Percentiles rank a stretch among this genome's conserved stretches.
Evolutionary conservation across 2,329 filamentous ascomycete genomes (phyloP).

Genomic region (Microsporum audouinii): DNA sequence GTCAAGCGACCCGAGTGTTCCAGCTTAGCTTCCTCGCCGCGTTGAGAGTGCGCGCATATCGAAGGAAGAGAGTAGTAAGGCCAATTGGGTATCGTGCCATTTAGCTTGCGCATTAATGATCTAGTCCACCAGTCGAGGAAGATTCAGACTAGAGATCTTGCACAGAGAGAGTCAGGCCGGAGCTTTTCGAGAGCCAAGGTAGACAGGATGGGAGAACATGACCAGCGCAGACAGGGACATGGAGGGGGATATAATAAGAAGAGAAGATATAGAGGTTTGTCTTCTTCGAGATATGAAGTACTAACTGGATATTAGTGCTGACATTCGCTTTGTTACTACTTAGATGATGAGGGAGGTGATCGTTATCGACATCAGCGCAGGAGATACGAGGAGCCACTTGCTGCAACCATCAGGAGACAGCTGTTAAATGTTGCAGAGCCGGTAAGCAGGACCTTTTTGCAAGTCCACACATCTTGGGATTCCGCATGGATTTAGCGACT

Average conservation of each 20-base stretch:
- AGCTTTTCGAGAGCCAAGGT: neutral
- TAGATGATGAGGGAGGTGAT: conserved; percentile 69
- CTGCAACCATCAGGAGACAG: conserved; percentile 63
- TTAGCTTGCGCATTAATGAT: neutral
- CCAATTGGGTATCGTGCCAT: neutral
- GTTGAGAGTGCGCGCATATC: neutral
- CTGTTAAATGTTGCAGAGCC: conserved; percentile 73
- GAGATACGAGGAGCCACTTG: conserved; percentile 60
- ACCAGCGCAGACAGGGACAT: conserved; percentile 39
- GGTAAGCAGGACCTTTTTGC: conserved; percentile 20
- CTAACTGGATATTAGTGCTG: neutral
- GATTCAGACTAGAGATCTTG: neutral
- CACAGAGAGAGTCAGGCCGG: neutral
- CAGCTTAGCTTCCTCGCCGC: neutral
- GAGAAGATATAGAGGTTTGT: conserved; percentile 64
- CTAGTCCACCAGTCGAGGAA: neutral
- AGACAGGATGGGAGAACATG: conserved; percentile 42
- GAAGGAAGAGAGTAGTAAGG: neutral
- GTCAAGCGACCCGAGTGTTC: neutral
- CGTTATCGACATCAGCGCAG: conserved; percentile 57
- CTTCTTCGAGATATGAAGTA: neutral
- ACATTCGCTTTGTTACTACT: neutral
- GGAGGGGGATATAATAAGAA: conserved; percentile 54
- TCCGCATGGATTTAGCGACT: neutral
- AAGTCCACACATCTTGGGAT: neutral